Conservation (phyloP, 1,284 basidiomycete species). For the Ustilago vetiveriae region DNA sequence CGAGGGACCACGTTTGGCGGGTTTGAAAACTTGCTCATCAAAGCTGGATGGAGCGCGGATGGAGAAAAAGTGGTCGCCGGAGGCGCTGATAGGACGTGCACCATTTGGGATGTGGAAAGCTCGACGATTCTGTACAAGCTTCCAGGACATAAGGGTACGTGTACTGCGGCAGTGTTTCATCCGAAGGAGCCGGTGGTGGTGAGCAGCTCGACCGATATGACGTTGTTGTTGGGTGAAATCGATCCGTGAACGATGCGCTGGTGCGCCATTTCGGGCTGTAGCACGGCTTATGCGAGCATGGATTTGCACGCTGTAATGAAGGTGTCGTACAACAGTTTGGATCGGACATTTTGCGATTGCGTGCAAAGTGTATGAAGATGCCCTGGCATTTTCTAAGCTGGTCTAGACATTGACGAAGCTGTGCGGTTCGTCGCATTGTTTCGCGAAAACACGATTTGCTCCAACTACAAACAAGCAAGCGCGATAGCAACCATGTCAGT, state of each 20-base stretch:
- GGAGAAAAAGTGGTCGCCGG: conserved; percentile 59
- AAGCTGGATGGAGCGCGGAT: conserved; percentile 56
- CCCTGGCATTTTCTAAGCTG: too few species aligned
- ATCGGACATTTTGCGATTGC: neutral
- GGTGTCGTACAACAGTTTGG: neutral
- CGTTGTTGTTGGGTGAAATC: conserved; percentile 60
- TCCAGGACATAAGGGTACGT: conserved; percentile 65
- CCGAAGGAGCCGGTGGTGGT: conserved; percentile 64
- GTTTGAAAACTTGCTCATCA: conserved; percentile 62
- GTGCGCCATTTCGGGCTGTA: neutral
- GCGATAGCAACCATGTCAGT: conserved; percentile 1
- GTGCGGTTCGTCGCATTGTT: conserved; percentile 6
- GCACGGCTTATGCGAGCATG: too few species aligned
- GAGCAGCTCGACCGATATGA: conserved; percentile 59
- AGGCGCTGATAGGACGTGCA: conserved; percentile 62
- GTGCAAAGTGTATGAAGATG: too few species aligned
- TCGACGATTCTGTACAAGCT: conserved; percentile 62
- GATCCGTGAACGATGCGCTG: conserved; percentile 25
- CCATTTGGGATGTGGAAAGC: conserved; percentile 62
- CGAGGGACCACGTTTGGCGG: conserved; percentile 59
- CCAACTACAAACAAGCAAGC: conserved; percentile 5
- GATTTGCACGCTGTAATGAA: conserved; percentile 1
- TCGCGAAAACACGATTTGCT: conserved; percentile 17
- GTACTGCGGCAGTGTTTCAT: conserved; percentile 64
- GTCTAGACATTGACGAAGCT: neutral